Evolutionary conservation across 208 protist genomes (phyloP), one percentile per base, ranked within the genome.

Genomic region (Leishmania mexicana): DNA sequence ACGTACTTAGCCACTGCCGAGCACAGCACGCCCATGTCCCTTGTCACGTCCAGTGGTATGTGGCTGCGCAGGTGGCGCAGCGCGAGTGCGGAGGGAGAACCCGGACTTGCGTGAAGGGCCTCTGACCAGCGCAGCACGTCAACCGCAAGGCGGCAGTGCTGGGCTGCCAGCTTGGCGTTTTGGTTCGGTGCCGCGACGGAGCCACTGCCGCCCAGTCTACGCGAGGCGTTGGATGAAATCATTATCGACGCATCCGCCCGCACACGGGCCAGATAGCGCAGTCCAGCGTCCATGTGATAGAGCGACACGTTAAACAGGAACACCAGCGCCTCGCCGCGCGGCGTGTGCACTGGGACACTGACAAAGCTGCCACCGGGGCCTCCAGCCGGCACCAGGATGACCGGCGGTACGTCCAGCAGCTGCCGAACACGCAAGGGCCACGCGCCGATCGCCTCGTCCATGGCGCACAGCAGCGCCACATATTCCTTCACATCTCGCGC

Each of bases 1-100:
- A 87, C 82, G 86, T 96, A 96, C 81, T 96, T 96, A 10, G 93
- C 87, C 65, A 87, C 77, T 1, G 93, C 87, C 28, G 76, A 80
- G 75, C 87, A 91, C 42, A 96, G 45, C 42, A 78, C 31, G 17
- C 83, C 84, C 72, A 91, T 70, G 28, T 83, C 85, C 19, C 68
- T 87, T 68, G 89, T 51, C 19, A 65, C 73, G 17, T 79, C 75
- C 21, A 93, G 62, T 21, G 90, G 86, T 75, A 94, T 67, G 64
- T 88, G 72, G 6, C 58, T 58, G 68, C 77, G 83, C 71, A 94
- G 67, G 31, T 89, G 75, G 60, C 84, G 82, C 31, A 85, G 78
- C 40, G 87, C 84, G 3, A 86, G 72, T 1, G 87, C 72, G 53
- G 87, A 78, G 13, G 91, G 85, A 10, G 87, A 82, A 10, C 77